These are phyloP conservation scores for Aspergillus diversus DNA, from an alignment of 495 filamentous ascomycete species.

Conservation along the genomic window DNA sequence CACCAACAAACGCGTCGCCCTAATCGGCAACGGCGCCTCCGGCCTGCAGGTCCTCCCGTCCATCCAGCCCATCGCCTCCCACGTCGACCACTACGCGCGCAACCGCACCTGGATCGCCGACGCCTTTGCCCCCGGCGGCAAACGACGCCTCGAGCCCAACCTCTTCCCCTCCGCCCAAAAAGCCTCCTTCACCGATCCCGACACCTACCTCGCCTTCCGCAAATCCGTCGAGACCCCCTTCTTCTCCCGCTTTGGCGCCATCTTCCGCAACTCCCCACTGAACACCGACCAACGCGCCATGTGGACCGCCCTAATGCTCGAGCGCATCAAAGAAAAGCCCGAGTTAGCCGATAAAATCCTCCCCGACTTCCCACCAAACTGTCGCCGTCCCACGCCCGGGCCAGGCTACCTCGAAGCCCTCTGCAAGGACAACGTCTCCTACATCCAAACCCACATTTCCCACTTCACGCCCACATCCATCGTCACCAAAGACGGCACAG, in stretches of 20 bases:
- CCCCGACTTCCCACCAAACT: constrained; percentile 69
- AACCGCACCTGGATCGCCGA: constrained; percentile 72
- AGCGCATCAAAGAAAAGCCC: constrained; percentile 56
- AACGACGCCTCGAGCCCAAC: constrained; percentile 49
- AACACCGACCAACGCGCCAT: constrained; percentile 51
- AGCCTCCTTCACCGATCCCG: constrained; percentile 51
- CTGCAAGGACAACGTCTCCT: constrained; percentile 62
- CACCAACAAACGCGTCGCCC: constrained; percentile 58
- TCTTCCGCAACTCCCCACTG: constrained; percentile 58
- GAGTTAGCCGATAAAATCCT: constrained; percentile 58
- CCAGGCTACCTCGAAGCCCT: constrained; percentile 74
- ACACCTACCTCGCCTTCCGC: constrained; percentile 53
- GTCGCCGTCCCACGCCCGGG: constrained; percentile 71
- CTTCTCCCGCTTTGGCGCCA: constrained; percentile 58
- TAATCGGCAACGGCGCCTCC: constrained; percentile 63
- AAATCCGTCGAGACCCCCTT: constrained; percentile 57
- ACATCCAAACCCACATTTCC: constrained; percentile 59
- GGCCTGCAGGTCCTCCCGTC: constrained; percentile 60
- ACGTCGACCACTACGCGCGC: constrained; percentile 68
- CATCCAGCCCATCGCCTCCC: constrained; percentile 57
- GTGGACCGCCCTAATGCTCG: constrained; percentile 56
- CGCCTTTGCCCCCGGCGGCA: constrained; percentile 47
- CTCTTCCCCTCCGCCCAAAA: constrained; percentile 53
- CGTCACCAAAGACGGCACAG: constrained; percentile 53
- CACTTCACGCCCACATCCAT: constrained; percentile 61